Evolutionary conservation across 371 early-diverging fungal species (phyloP).

Genomic region (Lichtheimia hyalospora): DNA sequence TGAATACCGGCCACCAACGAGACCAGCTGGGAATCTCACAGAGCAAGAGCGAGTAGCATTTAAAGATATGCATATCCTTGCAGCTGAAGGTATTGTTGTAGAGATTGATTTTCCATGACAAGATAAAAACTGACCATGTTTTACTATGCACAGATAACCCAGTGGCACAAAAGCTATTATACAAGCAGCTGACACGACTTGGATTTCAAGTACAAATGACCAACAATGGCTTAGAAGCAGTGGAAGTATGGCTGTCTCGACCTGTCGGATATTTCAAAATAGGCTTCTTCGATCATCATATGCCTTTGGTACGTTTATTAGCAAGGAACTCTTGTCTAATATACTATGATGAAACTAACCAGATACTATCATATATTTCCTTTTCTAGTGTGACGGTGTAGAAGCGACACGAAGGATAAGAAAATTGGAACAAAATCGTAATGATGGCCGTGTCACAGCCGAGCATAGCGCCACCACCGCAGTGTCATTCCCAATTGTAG

Average conservation of each 20-base stretch:
- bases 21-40: constrained; percentile 9
- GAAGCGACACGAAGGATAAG: constrained; percentile 43
- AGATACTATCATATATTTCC: not conserved
- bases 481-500: constrained; percentile 18
- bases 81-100: constrained; percentile 27
- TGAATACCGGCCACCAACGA: not conserved
- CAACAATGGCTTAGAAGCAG: constrained; percentile 43
- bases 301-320: constrained; percentile 25
- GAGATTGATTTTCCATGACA: not conserved
- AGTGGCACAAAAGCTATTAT: constrained; percentile 42
- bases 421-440: constrained; percentile 24
- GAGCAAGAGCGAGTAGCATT: constrained; percentile 29
- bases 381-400: constrained; percentile 44
- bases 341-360: not conserved
- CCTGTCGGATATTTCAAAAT: constrained; percentile 32
- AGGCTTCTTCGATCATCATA: constrained; percentile 51
- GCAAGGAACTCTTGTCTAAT: not conserved
- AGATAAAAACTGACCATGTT: not conserved
- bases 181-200: constrained; percentile 41
- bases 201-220: constrained; percentile 45
- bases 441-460: constrained; percentile 1
- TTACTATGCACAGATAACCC: constrained; percentile 31
- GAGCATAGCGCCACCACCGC: constrained; percentile 6
- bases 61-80: constrained; percentile 34
- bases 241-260: constrained; percentile 29